Evolutionary conservation across 345 rosid species (phyloP), one percentile per base, ranked within the genome.

Genomic region (Aethionema arabicum): DNA sequence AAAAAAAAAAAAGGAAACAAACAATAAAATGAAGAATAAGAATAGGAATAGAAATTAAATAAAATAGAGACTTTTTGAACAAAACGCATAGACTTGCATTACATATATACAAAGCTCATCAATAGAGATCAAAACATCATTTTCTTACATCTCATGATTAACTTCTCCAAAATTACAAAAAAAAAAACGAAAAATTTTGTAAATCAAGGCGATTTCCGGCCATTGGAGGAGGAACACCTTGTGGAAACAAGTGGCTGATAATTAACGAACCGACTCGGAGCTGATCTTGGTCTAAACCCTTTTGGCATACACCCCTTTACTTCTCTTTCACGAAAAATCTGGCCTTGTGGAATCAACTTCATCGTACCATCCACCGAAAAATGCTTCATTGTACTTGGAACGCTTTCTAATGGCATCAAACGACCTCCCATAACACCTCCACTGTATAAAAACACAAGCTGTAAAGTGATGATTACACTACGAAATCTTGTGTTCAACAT

Each of bases 251-350:
- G 80, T 15, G 97, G 80, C 37, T 80, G 80, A 47, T 77, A 79
- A 71, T 93, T 93, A 9, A 80, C 91, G 48, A 57, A 85, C 72
- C 99, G 87, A 63, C 97, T 89, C 0, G 99, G 99, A 16, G 97
- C 88, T 0, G 99, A 93, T 11, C 85, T 77, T 8, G 66, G 95
- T 60, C 77, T 62, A 4, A 56, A 56, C 65, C 96, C 99, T 61
- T 93, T 93, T 0, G 99, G 97, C 93, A 82, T 39, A 68, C 99
- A 93, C 46, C 75, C 69, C 59, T 77, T 83, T 40, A 78, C 79
- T 50, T 73, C 82, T 43, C 61, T 74, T n/a, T 58, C 83, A 11
- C 75, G 73, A 31, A 77, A 84, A 39, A 73, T 72, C 9, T 67
- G 74, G 31, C 57, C 59, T 61, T 65, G 62, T 2, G 85, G 87